Base-by-base conservation (phyloP, 169 alveolate genomes). In the Plasmodium gonderi region DNA sequence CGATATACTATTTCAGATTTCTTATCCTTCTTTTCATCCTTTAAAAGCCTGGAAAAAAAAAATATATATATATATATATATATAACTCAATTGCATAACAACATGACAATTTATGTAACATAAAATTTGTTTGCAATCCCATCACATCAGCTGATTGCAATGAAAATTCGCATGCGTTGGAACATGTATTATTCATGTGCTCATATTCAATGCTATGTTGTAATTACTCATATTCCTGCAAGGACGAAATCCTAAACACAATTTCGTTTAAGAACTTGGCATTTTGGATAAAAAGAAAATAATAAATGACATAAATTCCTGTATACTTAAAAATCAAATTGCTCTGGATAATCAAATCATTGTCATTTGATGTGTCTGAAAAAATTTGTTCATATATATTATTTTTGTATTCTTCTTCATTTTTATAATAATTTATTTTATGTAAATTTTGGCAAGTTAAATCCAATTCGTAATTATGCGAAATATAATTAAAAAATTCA, bases 141-240 rank as follows among this genome's bases (percentile, higher is more conserved):
- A 36, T 36, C 4, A 6, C 38, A 36, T 60, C 72, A 17, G 7
- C 26, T 12, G 72, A 4, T n/a, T 8, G 40, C 8, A 20, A 60
- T 17, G 72, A n/a, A n/a, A n/a, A n/a, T n/a, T n/a, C n/a, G n/a
- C n/a, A n/a, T n/a, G n/a, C n/a, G n/a, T n/a, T n/a, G n/a, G n/a
- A n/a, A n/a, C 65, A 31, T 29, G 4, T 17, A 31, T 33, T n/a
- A n/a, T n/a, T n/a, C 14, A 3, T 78, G 75, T 12, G 64, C 42
- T 1, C n/a, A n/a, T n/a, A n/a, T n/a, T n/a, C n/a, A n/a, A n/a
- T n/a, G n/a, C n/a, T n/a, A n/a, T n/a, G n/a, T n/a, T n/a, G n/a
- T n/a, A 51, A 45, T 83, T 83, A 83, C 92, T 83, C 92, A 49
- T 69, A 83, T 83, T 83, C 92, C 79, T 83, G 92, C 20, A 83